phyloP scores from a whole-genome alignment of 169 alveolate species.

The Blepharisma undulans region DNA sequence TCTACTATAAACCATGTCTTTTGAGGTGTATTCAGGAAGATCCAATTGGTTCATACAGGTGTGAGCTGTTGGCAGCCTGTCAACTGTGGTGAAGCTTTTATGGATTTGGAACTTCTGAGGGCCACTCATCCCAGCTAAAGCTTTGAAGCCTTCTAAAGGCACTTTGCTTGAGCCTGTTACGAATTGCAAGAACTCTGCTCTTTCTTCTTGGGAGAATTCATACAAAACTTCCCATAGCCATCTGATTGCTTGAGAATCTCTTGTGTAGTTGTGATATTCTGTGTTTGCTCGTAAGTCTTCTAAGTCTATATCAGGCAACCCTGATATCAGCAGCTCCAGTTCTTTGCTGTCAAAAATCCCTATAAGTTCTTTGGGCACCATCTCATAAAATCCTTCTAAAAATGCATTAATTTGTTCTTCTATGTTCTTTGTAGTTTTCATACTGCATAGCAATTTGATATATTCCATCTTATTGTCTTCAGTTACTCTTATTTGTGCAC shows the following conservation, averaged over 20 bases:
- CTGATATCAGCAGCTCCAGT: slow-evolving; percentile 95
- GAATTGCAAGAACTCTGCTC: slow-evolving; percentile 94
- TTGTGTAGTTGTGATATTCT: slow-evolving; percentile 93
- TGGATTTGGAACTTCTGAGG: slow-evolving; percentile 96
- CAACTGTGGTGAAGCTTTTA: slow-evolving; percentile 88
- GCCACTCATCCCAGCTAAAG: slow-evolving; percentile 98
- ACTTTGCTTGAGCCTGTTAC: slow-evolving; percentile 96
- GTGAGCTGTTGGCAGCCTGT: slow-evolving; percentile 97
- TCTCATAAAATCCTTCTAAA: slow-evolving; percentile 96
- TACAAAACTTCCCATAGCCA: slow-evolving; percentile 95
- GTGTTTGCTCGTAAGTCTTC: slow-evolving; percentile 95
- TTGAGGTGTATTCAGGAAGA: slow-evolving; percentile 95
- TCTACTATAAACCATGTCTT: slow-evolving; percentile 91
- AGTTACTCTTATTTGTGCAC: slow-evolving; percentile 89
- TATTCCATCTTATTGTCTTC: slow-evolving; percentile 95
- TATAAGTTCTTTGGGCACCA: slow-evolving; percentile 94
- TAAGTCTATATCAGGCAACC: slow-evolving; percentile 98
- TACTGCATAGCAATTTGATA: slow-evolving; percentile 93
- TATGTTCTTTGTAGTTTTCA: slow-evolving; percentile 93
- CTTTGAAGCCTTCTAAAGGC: slow-evolving; percentile 98
- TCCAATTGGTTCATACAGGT: slow-evolving; percentile 98
- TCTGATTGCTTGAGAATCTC: slow-evolving; percentile 83
- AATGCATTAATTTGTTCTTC: slow-evolving; percentile 95
- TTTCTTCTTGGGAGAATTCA: slow-evolving; percentile 90
- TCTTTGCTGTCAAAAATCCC: slow-evolving; percentile 95